Evolutionary conservation across 148 eudicot species (phyloP).

Genomic region (Simmondsia chinensis): DNA sequence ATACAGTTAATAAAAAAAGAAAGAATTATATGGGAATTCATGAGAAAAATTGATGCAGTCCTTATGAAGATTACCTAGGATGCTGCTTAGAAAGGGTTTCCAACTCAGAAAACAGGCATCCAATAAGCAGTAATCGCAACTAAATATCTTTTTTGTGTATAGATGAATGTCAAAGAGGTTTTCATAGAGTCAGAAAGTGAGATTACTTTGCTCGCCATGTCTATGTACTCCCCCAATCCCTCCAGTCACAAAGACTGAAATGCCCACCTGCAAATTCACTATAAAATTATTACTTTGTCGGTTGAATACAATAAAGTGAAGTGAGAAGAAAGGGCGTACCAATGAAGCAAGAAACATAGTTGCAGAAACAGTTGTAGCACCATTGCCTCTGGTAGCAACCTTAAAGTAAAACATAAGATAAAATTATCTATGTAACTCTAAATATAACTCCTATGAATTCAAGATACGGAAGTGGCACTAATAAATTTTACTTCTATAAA

Average conservation of each 20-base stretch:
- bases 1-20: no score
- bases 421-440: no score
- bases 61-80: no score
- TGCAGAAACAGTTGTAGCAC: conserved; percentile 97
- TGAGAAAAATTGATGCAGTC: no score
- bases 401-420: conserved; percentile 16
- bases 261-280: conserved; percentile 66
- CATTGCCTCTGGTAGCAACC: conserved; percentile 77
- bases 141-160: no score
- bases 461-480: background rate
- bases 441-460: no score
- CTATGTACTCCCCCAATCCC: conserved; percentile 98
- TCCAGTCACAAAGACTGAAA: conserved; percentile 84
- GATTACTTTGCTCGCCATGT: conserved; percentile 77
- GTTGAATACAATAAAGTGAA: background rate
- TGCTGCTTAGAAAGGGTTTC: no score
- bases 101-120: no score
- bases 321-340: conserved; percentile 29
- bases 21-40: no score
- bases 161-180: background rate
- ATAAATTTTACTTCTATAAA: no score
- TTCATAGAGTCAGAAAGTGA: background rate
- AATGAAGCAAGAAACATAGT: conserved; percentile 85
- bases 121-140: no score
- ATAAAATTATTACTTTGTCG: no score